Evolutionary conservation across 768 basidiomycete species (phyloP).

Genomic region (Suillus occidentalis): DNA sequence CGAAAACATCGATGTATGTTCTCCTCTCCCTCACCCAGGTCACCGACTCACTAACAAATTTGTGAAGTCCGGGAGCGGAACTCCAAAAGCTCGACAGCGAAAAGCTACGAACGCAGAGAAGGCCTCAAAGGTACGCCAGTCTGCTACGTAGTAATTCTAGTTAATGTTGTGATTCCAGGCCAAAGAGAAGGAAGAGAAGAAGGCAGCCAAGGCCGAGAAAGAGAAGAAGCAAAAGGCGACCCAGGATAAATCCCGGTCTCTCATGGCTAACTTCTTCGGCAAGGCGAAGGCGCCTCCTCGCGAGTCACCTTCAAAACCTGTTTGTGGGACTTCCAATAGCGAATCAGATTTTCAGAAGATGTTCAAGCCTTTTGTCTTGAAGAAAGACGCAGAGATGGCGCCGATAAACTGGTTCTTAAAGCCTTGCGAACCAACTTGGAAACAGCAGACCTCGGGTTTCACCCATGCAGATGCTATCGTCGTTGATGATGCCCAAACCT

Average conservation of each 20-base stretch:
- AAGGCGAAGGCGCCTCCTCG: slow-evolving; percentile 48
- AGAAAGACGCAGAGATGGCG: slow-evolving; percentile 72
- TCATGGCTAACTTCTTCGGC: slow-evolving; percentile 79
- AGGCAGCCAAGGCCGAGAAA: slow-evolving; percentile 65
- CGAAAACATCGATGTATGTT: slow-evolving; percentile 43
- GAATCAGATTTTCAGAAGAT: slow-evolving; percentile 68
- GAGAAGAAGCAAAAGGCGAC: slow-evolving; percentile 72
- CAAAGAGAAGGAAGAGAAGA: slow-evolving; percentile 68
- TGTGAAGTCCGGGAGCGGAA: slow-evolving; percentile 23
- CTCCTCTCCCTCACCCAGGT: neutral
- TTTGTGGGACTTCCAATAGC: slow-evolving; percentile 33
- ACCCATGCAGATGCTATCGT: slow-evolving; percentile 53
- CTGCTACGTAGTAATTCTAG: neutral
- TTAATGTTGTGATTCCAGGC: slow-evolving; percentile 43
- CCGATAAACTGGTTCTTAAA: slow-evolving; percentile 68
- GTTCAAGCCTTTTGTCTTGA: slow-evolving; percentile 79
- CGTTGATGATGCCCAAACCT: slow-evolving; percentile 52
- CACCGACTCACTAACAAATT: slow-evolving; percentile 11
- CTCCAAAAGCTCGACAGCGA: slow-evolving; percentile 43
- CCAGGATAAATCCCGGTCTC: slow-evolving; percentile 68
- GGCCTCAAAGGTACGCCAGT: slow-evolving; percentile 26
- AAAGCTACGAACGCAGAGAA: slow-evolving; percentile 59
- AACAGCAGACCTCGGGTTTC: slow-evolving; percentile 19
- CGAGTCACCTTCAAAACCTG: slow-evolving; percentile 25
- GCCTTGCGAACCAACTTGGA: slow-evolving; percentile 24